Evolutionary conservation across 768 basidiomycete genomes (phyloP).

Genomic region (Cyathus striatus): DNA sequence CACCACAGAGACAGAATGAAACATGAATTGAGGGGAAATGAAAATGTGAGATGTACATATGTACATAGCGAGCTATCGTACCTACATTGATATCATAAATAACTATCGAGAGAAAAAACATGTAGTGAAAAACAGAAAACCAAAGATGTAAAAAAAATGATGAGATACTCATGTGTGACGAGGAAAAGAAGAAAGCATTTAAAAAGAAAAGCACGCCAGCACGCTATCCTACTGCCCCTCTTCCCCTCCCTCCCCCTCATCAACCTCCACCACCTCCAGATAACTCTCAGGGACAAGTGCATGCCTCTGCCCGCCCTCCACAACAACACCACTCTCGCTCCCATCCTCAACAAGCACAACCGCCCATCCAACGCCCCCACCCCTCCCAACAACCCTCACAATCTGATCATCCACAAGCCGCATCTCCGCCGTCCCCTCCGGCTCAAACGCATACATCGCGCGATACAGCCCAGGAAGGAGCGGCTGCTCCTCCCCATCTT

Average conservation of each 20-base stretch:
- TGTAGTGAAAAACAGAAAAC: too few species aligned
- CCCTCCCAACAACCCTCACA: conserved; percentile 66
- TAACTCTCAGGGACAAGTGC: conserved; percentile 81
- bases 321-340: conserved; percentile 10
- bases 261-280: conserved; percentile 51
- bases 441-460: conserved; percentile 73
- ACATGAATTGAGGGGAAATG: too few species aligned
- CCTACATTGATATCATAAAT: too few species aligned
- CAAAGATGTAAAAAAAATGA: too few species aligned
- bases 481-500: conserved; percentile 32
- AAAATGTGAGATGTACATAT: too few species aligned
- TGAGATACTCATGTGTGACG: too few species aligned
- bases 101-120: too few species aligned
- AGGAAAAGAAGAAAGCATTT: background rate
- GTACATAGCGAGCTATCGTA: too few species aligned
- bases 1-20: too few species aligned
- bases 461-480: conserved; percentile 71
- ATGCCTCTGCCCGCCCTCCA: conserved; percentile 28
- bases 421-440: conserved; percentile 84
- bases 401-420: conserved; percentile 70
- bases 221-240: conserved; percentile 2
- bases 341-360: conserved; percentile 45
- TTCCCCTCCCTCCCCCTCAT: conserved; percentile 26
- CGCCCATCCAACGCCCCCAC: conserved; percentile 80
- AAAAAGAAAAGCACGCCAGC: background rate